Evolutionary conservation across 768 basidiomycete genomes (phyloP), one percentile per base, ranked within the genome.

Genomic region (Filobasidium floriforme): DNA sequence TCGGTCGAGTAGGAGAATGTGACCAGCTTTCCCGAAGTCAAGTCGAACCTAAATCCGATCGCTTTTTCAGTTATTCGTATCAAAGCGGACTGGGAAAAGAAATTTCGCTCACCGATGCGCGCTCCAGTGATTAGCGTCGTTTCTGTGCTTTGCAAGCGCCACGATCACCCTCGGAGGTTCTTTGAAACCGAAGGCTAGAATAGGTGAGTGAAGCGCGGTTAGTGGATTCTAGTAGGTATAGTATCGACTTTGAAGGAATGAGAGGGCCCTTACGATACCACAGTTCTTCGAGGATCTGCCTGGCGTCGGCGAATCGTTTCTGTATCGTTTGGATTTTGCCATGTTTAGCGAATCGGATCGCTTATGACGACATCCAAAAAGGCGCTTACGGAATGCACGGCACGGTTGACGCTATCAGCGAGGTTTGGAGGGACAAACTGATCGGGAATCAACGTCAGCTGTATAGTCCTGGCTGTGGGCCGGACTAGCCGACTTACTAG

Each of bases 51-150:
- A 41, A 12, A 12, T 19, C 4, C 24, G 6, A 22, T 3, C 18
- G 22, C 14, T 18, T 49, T 12, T 49, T 49, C 54, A 6, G 29
- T 57, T 26, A 15, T 24, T 15, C 14, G 18, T 12, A 19, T 51
- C 5, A 51, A 12, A 37, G 4, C 46, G 24, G 6, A 51, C 24
- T 43, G 12, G 41, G 28, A 55, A 41, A 1, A 24, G 54, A 24
- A 6, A 57, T 57, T 19, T 19, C 46, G 57, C 67, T 28, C 19
- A 66, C 64, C 78, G 76, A 61, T 77, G 78, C 12, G 77, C 75
- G 19, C 77, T 70, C 77, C 77, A 79, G 43, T 73, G 70, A 59
- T 79, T 72, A 29, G 70, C 74, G 54, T 78, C 77, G 41, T 76
- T 73, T 0, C 76, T 74, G 41, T 78, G 73, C 46, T 71, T 71